Base-by-base conservation (phyloP, 352 stramenopile genomes). In the Globisporangium polare region DNA sequence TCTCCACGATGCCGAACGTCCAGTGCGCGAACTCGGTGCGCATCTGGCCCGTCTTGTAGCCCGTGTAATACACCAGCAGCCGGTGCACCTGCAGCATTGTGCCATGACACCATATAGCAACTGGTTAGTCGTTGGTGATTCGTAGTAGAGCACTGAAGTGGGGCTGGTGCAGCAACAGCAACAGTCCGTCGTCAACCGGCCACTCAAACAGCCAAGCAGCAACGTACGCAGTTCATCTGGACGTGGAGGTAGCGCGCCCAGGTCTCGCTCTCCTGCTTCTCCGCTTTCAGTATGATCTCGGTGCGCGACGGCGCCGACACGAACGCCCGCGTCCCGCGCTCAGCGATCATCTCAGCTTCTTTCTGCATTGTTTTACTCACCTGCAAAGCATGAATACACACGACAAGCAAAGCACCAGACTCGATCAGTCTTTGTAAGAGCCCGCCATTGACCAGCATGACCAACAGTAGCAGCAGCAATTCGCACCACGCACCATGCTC, bases 31-130 rank as follows among this genome's bases (percentile, higher is more conserved):
- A 86, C 42, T 83, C 60, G 33, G 66, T 60, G 17, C 85, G 82
- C 82, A 92, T 92, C 20, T 63, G 53, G 3, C 80, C 80, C 0
- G 85, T 94, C 68, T 86, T 87, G 74, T 94, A 94, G 29, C 72
- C 85, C 33, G 82, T 92, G 63, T 94, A 94, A 57, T 90, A 88
- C 27, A 94, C 85, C 29, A 94, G 87, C 12, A 94, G 22, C 53
- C 89, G 89, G 65, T 90, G 65, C 13, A 86, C 73, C 76, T 86
- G 46, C 20, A 56, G 17, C 43, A 50, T 50, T 26, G 22, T 49
- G 45, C 50, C 6, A 43, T 39, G 33, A 15, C 33, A 53, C 2
- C 12, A 37, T 3, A 20, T 24, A 39, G 22, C 13, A 13, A 22
- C 29, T 17, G 20, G 45, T 29, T 52, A 29, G 22, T 18, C 10